These are phyloP conservation scores for Kluyveromyces marxianus DNA, from an alignment of 1,139 yeast genomes.

Conservation along the genomic window DNA sequence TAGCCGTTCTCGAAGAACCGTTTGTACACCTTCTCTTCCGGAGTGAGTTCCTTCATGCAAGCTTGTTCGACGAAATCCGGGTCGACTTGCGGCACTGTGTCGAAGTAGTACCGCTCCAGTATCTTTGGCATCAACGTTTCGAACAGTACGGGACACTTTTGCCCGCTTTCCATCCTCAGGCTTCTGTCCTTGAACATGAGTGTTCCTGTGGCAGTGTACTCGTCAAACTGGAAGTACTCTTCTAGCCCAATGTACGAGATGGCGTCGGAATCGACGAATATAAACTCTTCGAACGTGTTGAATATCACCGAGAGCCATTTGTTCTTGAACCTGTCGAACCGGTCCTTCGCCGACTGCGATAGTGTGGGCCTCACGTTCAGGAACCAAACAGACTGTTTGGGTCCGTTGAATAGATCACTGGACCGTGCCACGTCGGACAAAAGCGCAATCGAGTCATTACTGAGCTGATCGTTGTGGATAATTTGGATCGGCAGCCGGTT, in stretches of 20 bases:
- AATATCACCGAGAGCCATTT: slow-evolving; percentile 42
- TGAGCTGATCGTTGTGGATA: slow-evolving; percentile 32
- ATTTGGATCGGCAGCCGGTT: slow-evolving; percentile 42
- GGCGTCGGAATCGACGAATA: slow-evolving; percentile 44
- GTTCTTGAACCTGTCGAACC: slow-evolving; percentile 40
- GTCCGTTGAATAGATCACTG: slow-evolving; percentile 11
- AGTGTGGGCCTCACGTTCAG: slow-evolving; percentile 36
- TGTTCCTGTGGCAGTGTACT: slow-evolving; percentile 36
- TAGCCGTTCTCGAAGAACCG: slow-evolving; percentile 31
- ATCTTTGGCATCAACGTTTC: slow-evolving; percentile 12
- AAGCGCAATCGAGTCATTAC: slow-evolving; percentile 15
- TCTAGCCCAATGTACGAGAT: slow-evolving; percentile 37
- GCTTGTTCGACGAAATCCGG: slow-evolving; percentile 8
- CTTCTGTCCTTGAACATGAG: slow-evolving; percentile 42
- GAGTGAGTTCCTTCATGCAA: slow-evolving; percentile 18
- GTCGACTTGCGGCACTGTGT: slow-evolving; percentile 10
- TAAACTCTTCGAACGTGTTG: slow-evolving; percentile 43
- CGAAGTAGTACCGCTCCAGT: slow-evolving; percentile 26
- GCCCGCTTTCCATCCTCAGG: slow-evolving; percentile 29
- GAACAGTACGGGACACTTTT: slow-evolving; percentile 31
- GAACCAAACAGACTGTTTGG: slow-evolving; percentile 42
- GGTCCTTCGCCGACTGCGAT: slow-evolving; percentile 26
- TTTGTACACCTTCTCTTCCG: slow-evolving; percentile 32
- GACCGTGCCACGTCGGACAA: slow-evolving; percentile 26
- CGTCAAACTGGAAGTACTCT: slow-evolving; percentile 32